Base-by-base conservation (phyloP, 352 stramenopile genomes). In the Thalassiosira mediterranea region DNA sequence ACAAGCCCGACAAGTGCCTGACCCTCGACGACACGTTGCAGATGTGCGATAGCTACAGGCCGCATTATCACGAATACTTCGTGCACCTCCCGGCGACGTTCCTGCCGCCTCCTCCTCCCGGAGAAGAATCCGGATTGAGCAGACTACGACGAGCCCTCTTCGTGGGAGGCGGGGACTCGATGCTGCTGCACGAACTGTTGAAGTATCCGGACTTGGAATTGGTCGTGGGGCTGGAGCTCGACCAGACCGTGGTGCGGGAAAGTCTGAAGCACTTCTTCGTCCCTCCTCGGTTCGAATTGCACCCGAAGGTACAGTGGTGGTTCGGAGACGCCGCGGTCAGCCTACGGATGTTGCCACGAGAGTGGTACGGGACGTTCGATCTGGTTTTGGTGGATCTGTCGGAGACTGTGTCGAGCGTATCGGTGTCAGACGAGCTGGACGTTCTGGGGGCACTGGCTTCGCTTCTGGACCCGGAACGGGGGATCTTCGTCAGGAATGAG, bases 401-500 rank as follows among this genome's bases (percentile, higher is more conserved):
- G 7, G 34, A 42, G 56, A 91, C 83, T 11, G 76, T 83, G 25
- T 84, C 90, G 76, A 74, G 57, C 13, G 71, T 84, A n/a, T 69
- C 40, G 76, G 85, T 91, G 0, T 85, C 71, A 0, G 72, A 88
- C 47, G 72, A 86, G 44, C 58, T 89, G 8, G 76, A 81, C 63
- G 79, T 91, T 26, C 79, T 91, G 48, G 72, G 83, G 13, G 75
- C 81, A 7, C 48, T 91, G 21, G 54, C 72, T 0, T 67, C 86
- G n/a, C 56, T 91, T 13, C 65, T 91, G 28, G 88, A 86, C 51
- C 73, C 79, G 4, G 72, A 83, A 31, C 34, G 13, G 7, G 86
- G 86, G 10, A 83, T 91, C 15, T 73, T 91, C 48, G 81, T 91
- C 1, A 87, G 86, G 56, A 87, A 91, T 57, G 84, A 89, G 59